Evolutionary conservation across 1,139 yeast species (phyloP).

Genomic region (Oligophagozyma castellii): DNA sequence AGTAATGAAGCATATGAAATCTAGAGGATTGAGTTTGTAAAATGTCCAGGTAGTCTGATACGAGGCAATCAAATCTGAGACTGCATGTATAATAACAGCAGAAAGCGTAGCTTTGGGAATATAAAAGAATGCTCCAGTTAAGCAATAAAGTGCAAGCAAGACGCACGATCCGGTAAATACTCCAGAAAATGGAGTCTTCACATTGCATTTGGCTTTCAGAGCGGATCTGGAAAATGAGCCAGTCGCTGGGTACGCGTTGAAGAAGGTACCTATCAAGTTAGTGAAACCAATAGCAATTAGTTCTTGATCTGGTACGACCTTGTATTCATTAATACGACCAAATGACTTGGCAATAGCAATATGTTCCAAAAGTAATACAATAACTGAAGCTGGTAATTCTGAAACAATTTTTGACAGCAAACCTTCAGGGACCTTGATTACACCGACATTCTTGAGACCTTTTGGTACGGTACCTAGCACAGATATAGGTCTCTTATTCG

Average conservation of each 20-base stretch:
- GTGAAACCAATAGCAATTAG: constrained; percentile 88
- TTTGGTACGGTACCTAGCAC: constrained; percentile 70
- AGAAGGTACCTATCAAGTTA: constrained; percentile 80
- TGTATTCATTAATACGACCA: constrained; percentile 85
- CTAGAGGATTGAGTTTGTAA: constrained; percentile 67
- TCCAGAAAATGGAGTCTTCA: constrained; percentile 89
- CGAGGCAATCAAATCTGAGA: constrained; percentile 67
- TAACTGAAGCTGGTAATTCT: constrained; percentile 75
- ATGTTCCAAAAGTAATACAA: constrained; percentile 76
- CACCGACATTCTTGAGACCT: constrained; percentile 69
- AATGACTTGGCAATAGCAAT: constrained; percentile 89
- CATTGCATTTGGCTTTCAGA: constrained; percentile 89
- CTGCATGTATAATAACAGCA: constrained; percentile 93
- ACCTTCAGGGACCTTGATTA: constrained; percentile 51
- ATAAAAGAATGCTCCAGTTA: constrained; percentile 72
- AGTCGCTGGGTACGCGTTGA: constrained; percentile 89
- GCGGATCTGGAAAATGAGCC: constrained; percentile 95
- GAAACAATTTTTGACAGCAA: constrained; percentile 49
- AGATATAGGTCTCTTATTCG: constrained; percentile 30
- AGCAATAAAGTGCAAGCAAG: constrained; percentile 67
- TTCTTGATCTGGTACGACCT: constrained; percentile 86
- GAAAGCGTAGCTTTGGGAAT: constrained; percentile 81
- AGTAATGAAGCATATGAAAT: constrained; percentile 58
- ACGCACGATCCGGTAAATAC: constrained; percentile 84
- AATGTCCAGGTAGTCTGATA: constrained; percentile 60